Conservation (phyloP, 768 basidiomycete genomes). For the Russula griseocarnosa region DNA sequence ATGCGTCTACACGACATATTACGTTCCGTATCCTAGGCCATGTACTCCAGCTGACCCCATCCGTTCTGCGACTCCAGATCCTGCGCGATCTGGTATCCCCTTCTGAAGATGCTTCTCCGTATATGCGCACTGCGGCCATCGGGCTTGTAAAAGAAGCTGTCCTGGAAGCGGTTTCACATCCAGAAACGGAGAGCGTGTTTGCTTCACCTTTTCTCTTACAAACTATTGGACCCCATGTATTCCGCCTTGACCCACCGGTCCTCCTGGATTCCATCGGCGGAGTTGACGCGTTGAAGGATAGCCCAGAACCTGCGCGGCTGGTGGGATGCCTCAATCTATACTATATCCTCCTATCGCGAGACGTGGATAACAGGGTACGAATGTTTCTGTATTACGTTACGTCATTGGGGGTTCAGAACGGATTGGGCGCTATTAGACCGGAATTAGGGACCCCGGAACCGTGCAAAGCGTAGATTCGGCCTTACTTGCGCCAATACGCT, state of each 20-base stretch:
- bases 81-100: constrained; percentile 50
- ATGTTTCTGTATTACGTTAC: background rate
- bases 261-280: constrained; percentile 38
- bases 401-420: background rate
- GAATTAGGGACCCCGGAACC: constrained; percentile 30
- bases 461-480: constrained; percentile 18
- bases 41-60: constrained; percentile 47
- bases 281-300: constrained; percentile 44
- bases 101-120: constrained; percentile 47
- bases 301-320: constrained; percentile 57
- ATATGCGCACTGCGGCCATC: constrained; percentile 66
- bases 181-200: constrained; percentile 42
- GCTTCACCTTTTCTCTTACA: constrained; percentile 53
- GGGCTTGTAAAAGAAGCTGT: constrained; percentile 66
- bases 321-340: constrained; percentile 65
- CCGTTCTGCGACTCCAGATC: constrained; percentile 49
- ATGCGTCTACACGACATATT: constrained; percentile 54
- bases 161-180: constrained; percentile 46
- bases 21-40: constrained; percentile 57
- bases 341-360: constrained; percentile 59
- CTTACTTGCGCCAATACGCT: constrained; percentile 21
- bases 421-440: constrained; percentile 31
- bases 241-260: constrained; percentile 53
- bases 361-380: constrained; percentile 53
- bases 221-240: constrained; percentile 56